Conservation (phyloP, 176 grass and related monocot genomes). For the Pontederia crassipes region DNA sequence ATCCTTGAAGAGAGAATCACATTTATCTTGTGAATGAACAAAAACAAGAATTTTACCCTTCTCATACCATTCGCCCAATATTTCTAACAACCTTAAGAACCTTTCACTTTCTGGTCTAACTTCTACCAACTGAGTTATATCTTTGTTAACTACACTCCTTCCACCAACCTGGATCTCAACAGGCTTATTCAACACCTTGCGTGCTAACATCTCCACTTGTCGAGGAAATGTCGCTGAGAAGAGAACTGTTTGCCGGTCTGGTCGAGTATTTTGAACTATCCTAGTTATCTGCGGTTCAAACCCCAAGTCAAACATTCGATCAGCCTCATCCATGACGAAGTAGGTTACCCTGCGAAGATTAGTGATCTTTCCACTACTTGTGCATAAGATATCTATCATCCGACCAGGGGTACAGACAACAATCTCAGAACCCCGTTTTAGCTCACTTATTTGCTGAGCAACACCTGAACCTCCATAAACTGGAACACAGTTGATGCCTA, state of each 20-base stretch:
- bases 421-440: slow-evolving; percentile 90
- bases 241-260: slow-evolving; percentile 83
- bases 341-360: slow-evolving; percentile 86
- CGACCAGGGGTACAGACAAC: slow-evolving; percentile 90
- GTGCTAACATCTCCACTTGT: slow-evolving; percentile 83
- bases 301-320: slow-evolving; percentile 99
- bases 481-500: slow-evolving; percentile 86
- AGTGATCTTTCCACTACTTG: slow-evolving; percentile 86
- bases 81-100: slow-evolving; percentile 70
- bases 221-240: slow-evolving; percentile 95
- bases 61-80: slow-evolving; percentile 79
- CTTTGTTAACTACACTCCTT: slow-evolving; percentile 94
- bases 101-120: slow-evolving; percentile 69
- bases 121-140: slow-evolving; percentile 78
- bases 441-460: slow-evolving; percentile 92
- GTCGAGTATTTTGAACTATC: slow-evolving; percentile 78
- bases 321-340: slow-evolving; percentile 95
- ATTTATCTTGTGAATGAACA: slow-evolving; percentile 98
- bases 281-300: slow-evolving; percentile 94
- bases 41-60: slow-evolving; percentile 99
- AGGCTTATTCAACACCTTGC: slow-evolving; percentile 78
- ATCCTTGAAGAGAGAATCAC: slow-evolving; percentile 88
- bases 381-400: slow-evolving; percentile 97
- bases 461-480: slow-evolving; percentile 91
- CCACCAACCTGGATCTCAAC: slow-evolving; percentile 90